These are phyloP conservation scores for Zymoseptoria passerinii DNA, from an alignment of 2,329 filamentous ascomycete species.

Conservation along the genomic window DNA sequence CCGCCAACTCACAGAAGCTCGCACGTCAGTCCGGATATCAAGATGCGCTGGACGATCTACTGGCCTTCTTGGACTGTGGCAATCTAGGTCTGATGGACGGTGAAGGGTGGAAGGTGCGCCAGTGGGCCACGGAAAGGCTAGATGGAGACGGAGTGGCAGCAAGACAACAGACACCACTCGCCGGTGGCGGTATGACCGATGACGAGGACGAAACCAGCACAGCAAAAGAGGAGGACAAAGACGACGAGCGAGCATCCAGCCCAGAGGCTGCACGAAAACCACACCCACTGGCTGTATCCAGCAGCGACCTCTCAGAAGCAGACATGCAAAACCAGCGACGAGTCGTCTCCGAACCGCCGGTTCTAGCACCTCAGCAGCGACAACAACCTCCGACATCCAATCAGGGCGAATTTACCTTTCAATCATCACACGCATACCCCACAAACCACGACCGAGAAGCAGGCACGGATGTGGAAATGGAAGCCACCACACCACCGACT, in stretches of 20 bases:
- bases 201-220: slow-evolving; percentile 50
- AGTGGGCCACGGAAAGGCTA: slow-evolving; percentile 62
- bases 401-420: slow-evolving; percentile 62
- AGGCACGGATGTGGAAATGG: slow-evolving; percentile 52
- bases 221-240: slow-evolving; percentile 39
- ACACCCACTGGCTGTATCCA: slow-evolving; percentile 10
- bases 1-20: slow-evolving; percentile 66
- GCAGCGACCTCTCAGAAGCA: slow-evolving; percentile 19
- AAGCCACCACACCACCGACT: slow-evolving; percentile 33
- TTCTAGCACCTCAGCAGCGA: slow-evolving; percentile 7
- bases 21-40: slow-evolving; percentile 80
- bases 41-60: slow-evolving; percentile 82
- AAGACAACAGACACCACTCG: slow-evolving; percentile 21
- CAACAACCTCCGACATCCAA: slow-evolving; percentile 6
- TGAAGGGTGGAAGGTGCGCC: slow-evolving; percentile 60
- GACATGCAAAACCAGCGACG: slow-evolving; percentile 7
- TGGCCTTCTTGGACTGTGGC: slow-evolving; percentile 76
- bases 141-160: slow-evolving; percentile 44
- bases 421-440: slow-evolving; percentile 54
- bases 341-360: slow-evolving; percentile 21
- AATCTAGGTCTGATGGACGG: slow-evolving; percentile 70
- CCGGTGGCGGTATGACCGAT: slow-evolving; percentile 50
- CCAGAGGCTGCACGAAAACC: slow-evolving; percentile 26
- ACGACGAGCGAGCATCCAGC: slow-evolving; percentile 40
- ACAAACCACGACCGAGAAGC: slow-evolving; percentile 42